Evolutionary conservation across 305 asterid genomes (phyloP).

Genomic region (Fraxinus dipetala): DNA sequence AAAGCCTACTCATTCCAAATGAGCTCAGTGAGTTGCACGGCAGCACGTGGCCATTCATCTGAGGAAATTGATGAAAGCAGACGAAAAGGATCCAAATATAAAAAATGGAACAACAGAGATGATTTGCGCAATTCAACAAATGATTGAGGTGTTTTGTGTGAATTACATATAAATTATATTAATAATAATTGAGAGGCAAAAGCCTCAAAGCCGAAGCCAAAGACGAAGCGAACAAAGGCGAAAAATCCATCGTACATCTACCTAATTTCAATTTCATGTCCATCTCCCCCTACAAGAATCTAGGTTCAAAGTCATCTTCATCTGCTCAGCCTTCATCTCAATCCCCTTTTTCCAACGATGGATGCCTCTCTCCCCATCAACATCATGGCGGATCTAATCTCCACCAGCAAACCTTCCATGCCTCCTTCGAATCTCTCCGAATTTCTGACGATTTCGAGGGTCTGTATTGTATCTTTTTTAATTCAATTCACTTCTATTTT

Average conservation of each 20-base stretch:
- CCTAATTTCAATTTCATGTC: background rate
- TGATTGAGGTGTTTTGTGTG: background rate
- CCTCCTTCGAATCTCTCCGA: slow-evolving; percentile 19
- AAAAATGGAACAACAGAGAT: background rate
- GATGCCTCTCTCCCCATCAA: slow-evolving; percentile 21
- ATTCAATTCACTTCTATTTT: background rate
- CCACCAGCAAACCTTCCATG: background rate
- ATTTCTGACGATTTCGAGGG: slow-evolving; percentile 8
- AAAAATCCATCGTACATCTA: background rate
- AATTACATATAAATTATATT: too few relatives aligned
- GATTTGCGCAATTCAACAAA: background rate
- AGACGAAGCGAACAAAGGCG: background rate
- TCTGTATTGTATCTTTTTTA: background rate
- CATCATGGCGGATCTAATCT: slow-evolving; percentile 1
- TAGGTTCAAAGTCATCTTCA: slow-evolving; percentile 25
- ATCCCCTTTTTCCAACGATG: slow-evolving; percentile 32
- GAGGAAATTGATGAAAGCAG: background rate
- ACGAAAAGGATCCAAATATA: background rate
- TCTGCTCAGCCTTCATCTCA: slow-evolving; percentile 22
- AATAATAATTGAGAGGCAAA: background rate
- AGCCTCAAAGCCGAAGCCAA: background rate
- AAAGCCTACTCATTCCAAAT: background rate
- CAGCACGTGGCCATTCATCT: too few relatives aligned
- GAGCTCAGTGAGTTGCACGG: too few relatives aligned
- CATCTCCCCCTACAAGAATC: background rate